Base-by-base conservation (phyloP, 495 filamentous ascomycete genomes). In the Podospora tetraspora region DNA sequence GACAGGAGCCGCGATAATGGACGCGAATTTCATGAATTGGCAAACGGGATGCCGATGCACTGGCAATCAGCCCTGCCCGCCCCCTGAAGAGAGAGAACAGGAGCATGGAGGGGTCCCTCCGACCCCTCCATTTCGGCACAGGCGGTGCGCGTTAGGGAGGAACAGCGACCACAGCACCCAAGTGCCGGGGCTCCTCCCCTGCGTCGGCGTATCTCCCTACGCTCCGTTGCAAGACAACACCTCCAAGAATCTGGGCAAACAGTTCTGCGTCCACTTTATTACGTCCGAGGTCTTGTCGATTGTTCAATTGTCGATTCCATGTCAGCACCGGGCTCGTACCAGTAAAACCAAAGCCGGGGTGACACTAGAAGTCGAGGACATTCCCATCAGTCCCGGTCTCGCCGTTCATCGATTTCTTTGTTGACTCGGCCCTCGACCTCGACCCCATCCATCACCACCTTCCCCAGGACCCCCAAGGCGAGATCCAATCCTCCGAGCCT, bases 131-230 rank as follows among this genome's bases (percentile, higher is more conserved):
- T 25, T 16, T n/a, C 67, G 21, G 66, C 58, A 57, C 21, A 24
- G 19, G 37, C 34, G 57, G 62, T 25, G 25, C 43, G 58, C 25
- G 67, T 66, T 69, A 69, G 67, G 21, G 57, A 13, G 32, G 57
- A 62, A 69, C 67, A 27, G 16, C 11, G 34, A 23, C 19, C 43
- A 21, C 25, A 32, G 57, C 64, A 11, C n/a, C 27, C 43, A 25
- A 61, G 11, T 63, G 62, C 62, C 19, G 6, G 62, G 3, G 21
- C 52, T 30, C 24, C 13, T 25, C 62, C 57, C 30, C 56, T 37
- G 57, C 61, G 29, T 7, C 24, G 25, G 2, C 62, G 67, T 69
- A 69, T 34, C 67, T 69, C 52, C 23, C 67, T 69, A 69, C 57
- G 43, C 25, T 23, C 24, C 29, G 60, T 6, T n/a, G 62, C 63